phyloP scores from a whole-genome alignment of 2,329 filamentous ascomycete species.

The Hypoxylon sp. region DNA sequence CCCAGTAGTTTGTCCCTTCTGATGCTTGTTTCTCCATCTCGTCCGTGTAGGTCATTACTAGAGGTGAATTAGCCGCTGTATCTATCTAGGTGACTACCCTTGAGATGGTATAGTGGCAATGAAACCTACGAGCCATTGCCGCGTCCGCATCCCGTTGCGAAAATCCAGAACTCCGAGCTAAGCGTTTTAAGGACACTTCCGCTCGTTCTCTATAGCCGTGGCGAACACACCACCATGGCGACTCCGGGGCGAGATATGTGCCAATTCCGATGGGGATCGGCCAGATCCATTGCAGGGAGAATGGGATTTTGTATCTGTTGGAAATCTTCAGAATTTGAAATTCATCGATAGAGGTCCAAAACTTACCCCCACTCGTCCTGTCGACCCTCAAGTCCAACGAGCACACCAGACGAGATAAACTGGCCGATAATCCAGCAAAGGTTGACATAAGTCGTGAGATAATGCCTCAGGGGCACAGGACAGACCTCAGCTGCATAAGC shows the following conservation, averaged over 20 bases:
- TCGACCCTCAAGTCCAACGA: slow-evolving; percentile 39
- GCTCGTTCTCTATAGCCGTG: slow-evolving; percentile 37
- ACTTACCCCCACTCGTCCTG: slow-evolving; percentile 45
- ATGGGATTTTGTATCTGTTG: slow-evolving; percentile 44
- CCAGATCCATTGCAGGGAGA: slow-evolving; percentile 45
- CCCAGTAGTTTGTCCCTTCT: slow-evolving; percentile 49
- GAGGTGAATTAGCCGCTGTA: slow-evolving; percentile 2
- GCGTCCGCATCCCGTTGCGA: slow-evolving; percentile 44
- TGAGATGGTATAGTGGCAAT: not conserved
- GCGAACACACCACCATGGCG: slow-evolving; percentile 45
- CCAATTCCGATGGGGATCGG: slow-evolving; percentile 44
- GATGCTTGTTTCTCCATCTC: slow-evolving; percentile 50
- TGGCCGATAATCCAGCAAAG: slow-evolving; percentile 50
- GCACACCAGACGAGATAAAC: slow-evolving; percentile 49
- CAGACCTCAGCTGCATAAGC: slow-evolving; percentile 45
- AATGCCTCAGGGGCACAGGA: slow-evolving; percentile 43
- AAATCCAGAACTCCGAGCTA: slow-evolving; percentile 44
- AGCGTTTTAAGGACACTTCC: slow-evolving; percentile 39
- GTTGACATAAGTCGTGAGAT: slow-evolving; percentile 44
- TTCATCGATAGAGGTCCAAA: not conserved
- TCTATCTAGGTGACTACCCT: too few relatives aligned
- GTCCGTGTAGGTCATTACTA: slow-evolving; percentile 55
- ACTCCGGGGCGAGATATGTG: slow-evolving; percentile 43
- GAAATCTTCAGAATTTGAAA: slow-evolving; percentile 2
- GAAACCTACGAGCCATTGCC: slow-evolving; percentile 41